Base-by-base conservation (phyloP, 108 stramenopile genomes). In the Hondaea fermentalgiana region DNA sequence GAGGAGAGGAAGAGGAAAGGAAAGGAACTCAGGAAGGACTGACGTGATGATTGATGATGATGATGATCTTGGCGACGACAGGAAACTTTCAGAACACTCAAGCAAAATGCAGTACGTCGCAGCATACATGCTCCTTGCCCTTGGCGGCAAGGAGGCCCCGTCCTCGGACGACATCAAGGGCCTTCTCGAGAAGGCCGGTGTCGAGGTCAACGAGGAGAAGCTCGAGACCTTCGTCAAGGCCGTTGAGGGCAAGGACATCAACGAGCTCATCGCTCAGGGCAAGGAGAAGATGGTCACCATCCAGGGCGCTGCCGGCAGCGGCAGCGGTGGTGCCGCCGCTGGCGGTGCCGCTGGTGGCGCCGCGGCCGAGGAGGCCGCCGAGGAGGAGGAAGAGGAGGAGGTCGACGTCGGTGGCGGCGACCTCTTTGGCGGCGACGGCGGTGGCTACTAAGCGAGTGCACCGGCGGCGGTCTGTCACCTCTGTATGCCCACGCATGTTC, bases 111-210 rank as follows among this genome's bases (percentile, higher is more conserved):
- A 83, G 76, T 53, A 53, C 76, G 45, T 83, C 49, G 76, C 76
- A 21, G 76, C 76, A 0, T 83, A 83, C 76, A 83, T 83, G 76
- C 76, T 83, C 76, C 76, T 83, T 83, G 76, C 51, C 76, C 76
- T 83, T 45, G 76, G 49, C 3, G 76, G 76, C 76, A 83, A 83
- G 76, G 76, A 83, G 76, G 51, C 45, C 76, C 49, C 51, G 25
- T 53, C 49, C 76, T 29, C 25, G 19, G 87, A 58, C 87, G 87
- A 87, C 87, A 87, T 87, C 87, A 87, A 87, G 57, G 87, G 42
- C 3, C 53, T 58, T 58, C 87, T 87, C 19, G 87, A 58, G 57
- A 87, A 87, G 87, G 87, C 57, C 58, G 87, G 57, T 5, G 57
- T 42, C 58, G 87, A 87, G 87, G 58, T 58, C 58, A 58, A 87